phyloP scores from a whole-genome alignment of 1,284 basidiomycete species.

The Cutaneotrichosporon cyanovorans region DNA sequence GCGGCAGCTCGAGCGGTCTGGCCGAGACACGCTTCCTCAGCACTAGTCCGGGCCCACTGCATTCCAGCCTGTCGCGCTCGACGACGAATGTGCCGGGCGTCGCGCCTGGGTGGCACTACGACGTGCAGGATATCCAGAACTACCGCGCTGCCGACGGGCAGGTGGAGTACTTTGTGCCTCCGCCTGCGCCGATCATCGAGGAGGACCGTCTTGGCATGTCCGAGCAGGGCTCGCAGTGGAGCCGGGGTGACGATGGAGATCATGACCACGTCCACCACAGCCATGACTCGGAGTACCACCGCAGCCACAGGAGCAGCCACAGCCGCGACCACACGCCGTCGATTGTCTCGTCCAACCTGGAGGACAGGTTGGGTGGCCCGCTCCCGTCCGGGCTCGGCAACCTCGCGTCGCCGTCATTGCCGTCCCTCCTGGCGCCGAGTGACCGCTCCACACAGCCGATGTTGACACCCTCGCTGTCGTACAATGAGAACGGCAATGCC shows the following conservation, averaged over 20 bases:
- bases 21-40: too few species aligned
- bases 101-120: slow-evolving; percentile 29
- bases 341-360: too few species aligned
- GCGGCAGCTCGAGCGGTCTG: too few species aligned
- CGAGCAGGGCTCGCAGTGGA: not conserved
- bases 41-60: too few species aligned
- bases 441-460: not conserved
- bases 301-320: too few species aligned
- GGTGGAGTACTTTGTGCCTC: slow-evolving; percentile 41
- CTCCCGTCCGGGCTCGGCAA: too few species aligned
- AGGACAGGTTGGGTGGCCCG: too few species aligned
- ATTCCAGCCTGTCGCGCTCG: too few species aligned
- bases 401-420: not conserved
- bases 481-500: not conserved
- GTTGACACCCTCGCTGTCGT: too few species aligned
- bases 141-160: slow-evolving; percentile 30
- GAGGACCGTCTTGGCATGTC: not conserved
- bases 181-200: not conserved
- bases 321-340: too few species aligned
- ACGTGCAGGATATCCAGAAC: slow-evolving; percentile 29
- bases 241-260: too few species aligned
- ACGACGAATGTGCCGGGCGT: not conserved
- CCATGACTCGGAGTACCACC: too few species aligned
- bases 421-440: not conserved
- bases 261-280: not conserved